Evolutionary conservation across 495 filamentous ascomycete species (phyloP).

Genomic region (Copromyces sp.): DNA sequence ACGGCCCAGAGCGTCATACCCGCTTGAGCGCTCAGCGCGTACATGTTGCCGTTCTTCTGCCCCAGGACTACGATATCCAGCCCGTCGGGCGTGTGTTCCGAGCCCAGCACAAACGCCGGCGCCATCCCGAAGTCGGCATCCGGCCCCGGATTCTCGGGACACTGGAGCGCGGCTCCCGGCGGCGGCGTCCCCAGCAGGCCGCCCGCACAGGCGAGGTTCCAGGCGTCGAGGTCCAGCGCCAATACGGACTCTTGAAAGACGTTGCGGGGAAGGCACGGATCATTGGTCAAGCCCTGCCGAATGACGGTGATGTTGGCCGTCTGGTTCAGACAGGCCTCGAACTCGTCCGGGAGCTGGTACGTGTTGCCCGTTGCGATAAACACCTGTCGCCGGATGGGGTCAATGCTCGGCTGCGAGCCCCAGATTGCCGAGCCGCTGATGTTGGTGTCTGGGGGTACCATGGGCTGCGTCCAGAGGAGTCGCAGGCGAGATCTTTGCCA

Average conservation of each 20-base stretch:
- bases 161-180: slow-evolving; percentile 6
- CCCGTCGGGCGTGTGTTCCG: not conserved
- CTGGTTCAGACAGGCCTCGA: slow-evolving; percentile 13
- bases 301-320: slow-evolving; percentile 3
- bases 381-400: slow-evolving; percentile 17
- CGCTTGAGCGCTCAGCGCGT: slow-evolving; percentile 18
- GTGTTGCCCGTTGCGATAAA: slow-evolving; percentile 31
- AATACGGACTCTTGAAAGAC: slow-evolving; percentile 22
- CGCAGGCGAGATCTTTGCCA: no score
- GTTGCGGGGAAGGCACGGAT: slow-evolving; percentile 3
- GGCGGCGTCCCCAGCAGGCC: slow-evolving; percentile 9
- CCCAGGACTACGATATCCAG: slow-evolving; percentile 25
- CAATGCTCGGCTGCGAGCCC: slow-evolving; percentile 33
- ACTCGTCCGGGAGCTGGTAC: slow-evolving; percentile 16
- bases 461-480: no score
- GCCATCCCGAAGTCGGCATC: slow-evolving; percentile 34
- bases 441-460: no score
- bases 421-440: slow-evolving; percentile 20
- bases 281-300: not conserved
- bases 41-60: slow-evolving; percentile 29
- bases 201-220: slow-evolving; percentile 4
- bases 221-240: slow-evolving; percentile 22
- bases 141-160: slow-evolving; percentile 19
- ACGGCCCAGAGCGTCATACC: slow-evolving; percentile 21
- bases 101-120: slow-evolving; percentile 21